Evolutionary conservation across 2,329 filamentous ascomycete species (phyloP), one percentile per base, ranked within the genome.

Genomic region (Microsporum ferrugineum): DNA sequence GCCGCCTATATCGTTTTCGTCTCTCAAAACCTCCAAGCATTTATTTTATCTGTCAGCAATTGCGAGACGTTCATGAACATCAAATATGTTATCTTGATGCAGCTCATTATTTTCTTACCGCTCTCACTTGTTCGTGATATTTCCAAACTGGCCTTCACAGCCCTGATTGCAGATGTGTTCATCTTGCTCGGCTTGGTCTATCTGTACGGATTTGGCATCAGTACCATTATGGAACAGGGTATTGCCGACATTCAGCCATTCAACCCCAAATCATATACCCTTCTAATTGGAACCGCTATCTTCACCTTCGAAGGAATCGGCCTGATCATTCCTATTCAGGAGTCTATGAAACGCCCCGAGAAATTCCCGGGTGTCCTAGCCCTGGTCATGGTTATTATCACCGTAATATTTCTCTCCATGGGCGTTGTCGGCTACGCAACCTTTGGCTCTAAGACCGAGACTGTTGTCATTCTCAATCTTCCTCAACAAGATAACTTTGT

Each of bases 251-350:
- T 97, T 69, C 83, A 88, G 67, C 82, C 88, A 69, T 97, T 99
- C 81, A 99, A 99, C 77, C 76, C 87, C 45, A 84, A 88, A 63
- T 87, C 91, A 72, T 99, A 95, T 94, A 96, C 94, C 0, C 82
- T 99, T 3, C 97, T 99, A 73, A 99, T 99, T 68, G 95, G 94
- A 64, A 99, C 95, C 0, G 94, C 95, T 33, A 97, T 99, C 72
- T 99, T 99, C 77, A 97, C 94, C 0, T 99, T 97, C 71, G 94
- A 99, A 72, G 94, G 94, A 33, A 95, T 99, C 63, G 95, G 94
- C 10, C 84, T 99, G 57, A 95, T 99, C 73, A 96, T 99, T 64
- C 94, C 95, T 0, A 96, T 99, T 63, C 95, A 99, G 75, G 91
- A 95, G 70, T 95, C 91, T 27, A 99, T 99, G 94, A 88, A 87